Conservation (phyloP, 495 filamentous ascomycete genomes). For the Lepidopterella palustris region DNA sequence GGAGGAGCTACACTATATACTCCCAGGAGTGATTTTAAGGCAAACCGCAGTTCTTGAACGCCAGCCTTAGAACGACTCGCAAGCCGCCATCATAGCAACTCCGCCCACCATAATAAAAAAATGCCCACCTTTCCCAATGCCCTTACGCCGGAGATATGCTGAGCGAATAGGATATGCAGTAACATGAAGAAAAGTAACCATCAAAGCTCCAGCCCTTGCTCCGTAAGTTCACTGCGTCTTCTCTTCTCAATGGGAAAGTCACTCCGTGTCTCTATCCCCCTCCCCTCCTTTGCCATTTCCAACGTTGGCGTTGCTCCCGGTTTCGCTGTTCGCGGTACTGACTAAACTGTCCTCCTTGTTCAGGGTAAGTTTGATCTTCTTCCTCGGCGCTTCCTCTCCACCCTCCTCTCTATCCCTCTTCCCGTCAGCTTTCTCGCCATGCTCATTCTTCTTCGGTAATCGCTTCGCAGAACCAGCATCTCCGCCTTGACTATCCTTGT, state of each 20-base stretch:
- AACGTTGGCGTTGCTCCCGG: not conserved
- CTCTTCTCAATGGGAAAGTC: no score
- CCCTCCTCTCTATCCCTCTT: conserved; percentile 28
- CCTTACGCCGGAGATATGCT: not conserved
- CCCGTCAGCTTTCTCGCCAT: conserved; percentile 7
- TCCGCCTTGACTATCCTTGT: conserved; percentile 9
- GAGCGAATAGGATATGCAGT: not conserved
- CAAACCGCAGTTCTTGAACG: no score
- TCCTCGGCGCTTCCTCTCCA: conserved; percentile 20
- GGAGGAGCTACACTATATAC: no score
- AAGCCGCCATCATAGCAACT: no score
- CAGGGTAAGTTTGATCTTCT: conserved; percentile 24
- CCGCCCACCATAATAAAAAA: no score
- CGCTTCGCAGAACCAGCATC: not conserved
- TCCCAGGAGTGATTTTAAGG: no score
- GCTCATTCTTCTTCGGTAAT: not conserved
- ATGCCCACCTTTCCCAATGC: no score
- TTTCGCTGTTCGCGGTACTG: not conserved
- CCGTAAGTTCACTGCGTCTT: no score
- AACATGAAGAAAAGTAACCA: not conserved
- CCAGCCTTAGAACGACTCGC: no score
- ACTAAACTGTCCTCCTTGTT: not conserved
- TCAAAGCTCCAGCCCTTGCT: not conserved
- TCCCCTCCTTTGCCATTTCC: not conserved
- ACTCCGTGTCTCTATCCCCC: not conserved